Evolutionary conservation across 345 rosid genomes (phyloP), one percentile per base, ranked within the genome.

Genomic region (Theobroma cacao): DNA sequence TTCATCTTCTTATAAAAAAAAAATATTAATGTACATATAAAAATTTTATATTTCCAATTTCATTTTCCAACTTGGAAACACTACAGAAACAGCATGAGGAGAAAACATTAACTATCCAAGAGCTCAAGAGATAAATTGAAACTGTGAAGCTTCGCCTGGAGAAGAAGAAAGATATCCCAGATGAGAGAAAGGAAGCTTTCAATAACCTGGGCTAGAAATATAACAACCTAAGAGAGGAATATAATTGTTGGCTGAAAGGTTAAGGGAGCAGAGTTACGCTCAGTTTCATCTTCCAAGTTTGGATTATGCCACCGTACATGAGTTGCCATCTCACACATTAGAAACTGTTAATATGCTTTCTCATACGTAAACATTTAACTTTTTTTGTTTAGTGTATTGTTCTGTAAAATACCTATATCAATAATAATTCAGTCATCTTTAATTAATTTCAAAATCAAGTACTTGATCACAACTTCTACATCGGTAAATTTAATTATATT

Each of bases 61-160:
- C n/a, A n/a, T n/a, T n/a, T n/a, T 72, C 82, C 0, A 87, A 72
- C 30, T 76, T 87, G 76, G 85, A 78, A 79, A 33, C 24, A 65
- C 66, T 89, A 72, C 86, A 80, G 77, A 83, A 66, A 50, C 50
- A 80, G 71, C 81, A 79, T 9, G 84, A 82, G 43, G 89, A 80
- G 86, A 84, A 83, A 73, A 72, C 61, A 33, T 3, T 41, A 2
- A 78, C 72, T 82, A 87, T 87, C 56, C 79, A 81, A 67, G 83
- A 89, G 38, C 83, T 89, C 81, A 89, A 81, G 77, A 72, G 48
- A 52, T 82, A 82, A 30, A 86, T 85, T 31, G 86, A 81, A 74
- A 73, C 80, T 0, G 58, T 56, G 66, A 87, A 81, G 87, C 76
- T 76, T 36, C 70, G 60, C 2, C 30, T 87, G 80, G 87, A 84